A percentile compares a stretch with the other conserved stretches of the same genome.
Evolutionary conservation across 2,329 filamentous ascomycete genomes (phyloP).

Genomic region (Passalora sequoiae): DNA sequence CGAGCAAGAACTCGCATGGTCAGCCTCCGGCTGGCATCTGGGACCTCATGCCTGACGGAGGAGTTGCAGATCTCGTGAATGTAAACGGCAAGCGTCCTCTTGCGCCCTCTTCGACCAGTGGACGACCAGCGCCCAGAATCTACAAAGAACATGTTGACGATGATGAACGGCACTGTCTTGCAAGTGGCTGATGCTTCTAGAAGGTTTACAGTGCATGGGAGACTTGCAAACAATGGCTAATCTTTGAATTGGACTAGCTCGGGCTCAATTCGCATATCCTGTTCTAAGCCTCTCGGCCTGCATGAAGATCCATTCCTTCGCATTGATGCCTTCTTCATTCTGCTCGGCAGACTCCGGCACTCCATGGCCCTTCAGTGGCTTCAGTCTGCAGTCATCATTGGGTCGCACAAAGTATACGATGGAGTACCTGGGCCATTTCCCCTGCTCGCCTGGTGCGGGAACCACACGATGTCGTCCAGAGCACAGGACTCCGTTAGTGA

Average conservation of each 20-base stretch:
- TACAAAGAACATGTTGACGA: conserved; percentile 6
- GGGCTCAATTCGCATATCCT: conserved; percentile 2
- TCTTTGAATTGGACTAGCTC: no score
- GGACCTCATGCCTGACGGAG: conserved; percentile 2
- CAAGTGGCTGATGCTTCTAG: no score
- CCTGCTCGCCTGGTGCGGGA: conserved; percentile 47
- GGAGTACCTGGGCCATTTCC: conserved; percentile 44
- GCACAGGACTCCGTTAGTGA: conserved; percentile 41
- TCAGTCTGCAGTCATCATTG: conserved; percentile 44
- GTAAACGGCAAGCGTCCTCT: conserved; percentile 23
- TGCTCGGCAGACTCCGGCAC: conserved; percentile 28
- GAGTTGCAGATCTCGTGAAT: conserved; percentile 12
- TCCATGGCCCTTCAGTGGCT: conserved; percentile 33
- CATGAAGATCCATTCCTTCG: conserved; percentile 41
- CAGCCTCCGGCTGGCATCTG: not conserved
- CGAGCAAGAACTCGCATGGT: conserved; percentile 2
- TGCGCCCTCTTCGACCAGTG: conserved; percentile 43
- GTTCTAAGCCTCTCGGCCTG: conserved; percentile 34
- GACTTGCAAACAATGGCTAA: no score
- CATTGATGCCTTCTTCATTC: conserved; percentile 34
- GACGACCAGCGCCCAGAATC: conserved; percentile 2
- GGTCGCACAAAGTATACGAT: conserved; percentile 54
- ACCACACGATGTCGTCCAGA: conserved; percentile 48
- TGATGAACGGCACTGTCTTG: no score
- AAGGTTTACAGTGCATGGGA: no score